Evolutionary conservation across 306 rosid species (phyloP), one percentile per base, ranked within the genome.

Genomic region (Cyclanthera cordifolia): DNA sequence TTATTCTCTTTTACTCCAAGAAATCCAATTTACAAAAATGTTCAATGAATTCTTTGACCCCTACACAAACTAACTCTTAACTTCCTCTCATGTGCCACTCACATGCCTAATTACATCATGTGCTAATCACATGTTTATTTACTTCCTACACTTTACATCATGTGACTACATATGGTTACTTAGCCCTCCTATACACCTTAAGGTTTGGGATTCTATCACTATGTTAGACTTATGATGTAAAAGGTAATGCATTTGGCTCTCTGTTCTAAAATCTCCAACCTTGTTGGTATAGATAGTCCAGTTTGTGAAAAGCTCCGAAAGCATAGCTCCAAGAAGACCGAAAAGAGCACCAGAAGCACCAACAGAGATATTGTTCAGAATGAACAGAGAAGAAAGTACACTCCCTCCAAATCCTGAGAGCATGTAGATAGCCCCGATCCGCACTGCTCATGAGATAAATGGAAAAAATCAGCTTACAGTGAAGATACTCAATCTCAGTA

Each of bases 261-360:
- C 50, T n/a, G 28, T 28, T 17, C 28, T 37, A 13, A 39, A 39
- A 61, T 61, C 30, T 53, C 82, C 52, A 24, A 92, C 96, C 88
- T 87, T 91, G 73, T 91, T 87, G 68, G 87, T 59, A 72, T 89
- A 92, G 39, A 89, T 85, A 71, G 85, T 84, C 97, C 96, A 92
- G 65, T 92, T 92, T 21, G 97, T 89, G 46, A 92, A 56, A 64
- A 92, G 95, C 61, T 92, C 97, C 3, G 97, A 92, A 64, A 92
- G 91, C 96, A 89, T 92, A 55, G 96, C 96, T 77, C 97, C 96
- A 69, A 92, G 97, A 71, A 92, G 90, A 70, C 97, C 97, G 64
- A 89, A 89, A 17, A 89, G 89, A 25, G 95, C 90, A 16, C 97
- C 95, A 17, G 97, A 92, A 58, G 97, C 95, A 60, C 97, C 97